Percentiles rank a stretch among this genome's conserved stretches.
Conservation (phyloP, 2,329 filamentous ascomycete species). For the Pseudogymnoascus sp. region DNA sequence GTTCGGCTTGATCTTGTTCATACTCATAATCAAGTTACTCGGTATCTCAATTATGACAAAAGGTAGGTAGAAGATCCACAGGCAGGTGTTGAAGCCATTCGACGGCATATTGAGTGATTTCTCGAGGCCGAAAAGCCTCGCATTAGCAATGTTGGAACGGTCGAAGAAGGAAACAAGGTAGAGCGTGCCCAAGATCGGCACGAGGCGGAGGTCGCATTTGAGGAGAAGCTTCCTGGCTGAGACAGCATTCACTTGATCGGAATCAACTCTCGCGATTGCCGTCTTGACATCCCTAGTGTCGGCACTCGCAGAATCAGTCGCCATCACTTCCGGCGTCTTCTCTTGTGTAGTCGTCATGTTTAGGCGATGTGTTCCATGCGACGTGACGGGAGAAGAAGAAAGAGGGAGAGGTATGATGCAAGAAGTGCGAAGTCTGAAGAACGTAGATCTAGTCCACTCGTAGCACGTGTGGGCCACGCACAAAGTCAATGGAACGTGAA, state of each 20-base stretch:
- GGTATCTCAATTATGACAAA: slow-evolving; percentile 39
- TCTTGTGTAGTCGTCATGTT: neutral
- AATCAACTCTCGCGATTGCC: neutral
- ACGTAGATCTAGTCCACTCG: slow-evolving; percentile 3
- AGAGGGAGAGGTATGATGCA: neutral
- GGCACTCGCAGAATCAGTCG: slow-evolving; percentile 1
- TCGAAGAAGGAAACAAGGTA: slow-evolving; percentile 47
- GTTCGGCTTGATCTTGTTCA: slow-evolving; percentile 31
- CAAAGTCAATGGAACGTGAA: neutral
- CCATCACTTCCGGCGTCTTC: neutral
- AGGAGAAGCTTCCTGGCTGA: slow-evolving; percentile 24
- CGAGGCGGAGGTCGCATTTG: slow-evolving; percentile 17
- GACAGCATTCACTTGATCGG: slow-evolving; percentile 33
- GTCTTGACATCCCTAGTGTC: neutral
- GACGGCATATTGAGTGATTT: slow-evolving; percentile 32
- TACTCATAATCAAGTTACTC: slow-evolving; percentile 37
- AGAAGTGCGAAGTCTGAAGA: neutral
- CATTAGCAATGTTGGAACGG: slow-evolving; percentile 43
- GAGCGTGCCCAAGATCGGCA: slow-evolving; percentile 51
- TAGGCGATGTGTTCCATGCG: neutral
- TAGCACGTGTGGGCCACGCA: slow-evolving; percentile 1
- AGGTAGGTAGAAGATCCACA: slow-evolving; percentile 38
- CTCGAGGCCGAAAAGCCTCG: slow-evolving; percentile 31
- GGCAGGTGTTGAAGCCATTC: slow-evolving; percentile 34
- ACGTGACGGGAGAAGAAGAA: neutral